These are phyloP conservation scores for Plenodomus biglobosus DNA, from an alignment of 2,329 filamentous ascomycete genomes.

Conservation along the genomic window DNA sequence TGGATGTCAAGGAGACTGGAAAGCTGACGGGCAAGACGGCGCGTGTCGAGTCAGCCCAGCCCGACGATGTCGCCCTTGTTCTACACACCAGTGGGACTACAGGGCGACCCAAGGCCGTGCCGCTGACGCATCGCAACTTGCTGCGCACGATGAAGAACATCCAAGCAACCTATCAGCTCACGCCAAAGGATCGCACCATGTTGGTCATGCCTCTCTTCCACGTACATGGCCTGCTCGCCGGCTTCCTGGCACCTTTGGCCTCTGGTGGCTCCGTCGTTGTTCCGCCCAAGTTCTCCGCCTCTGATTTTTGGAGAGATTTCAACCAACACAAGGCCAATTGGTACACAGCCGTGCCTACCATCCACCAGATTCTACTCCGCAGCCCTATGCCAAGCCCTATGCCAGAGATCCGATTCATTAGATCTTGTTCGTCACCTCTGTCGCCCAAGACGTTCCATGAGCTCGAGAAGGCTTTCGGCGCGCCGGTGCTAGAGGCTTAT, in stretches of 20 bases:
- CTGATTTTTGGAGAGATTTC: slow-evolving; percentile 81
- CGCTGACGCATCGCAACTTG: slow-evolving; percentile 78
- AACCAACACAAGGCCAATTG: slow-evolving; percentile 74
- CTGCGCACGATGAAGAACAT: slow-evolving; percentile 84
- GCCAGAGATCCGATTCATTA: slow-evolving; percentile 79
- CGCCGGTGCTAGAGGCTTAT: slow-evolving; percentile 85
- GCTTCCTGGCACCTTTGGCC: slow-evolving; percentile 73
- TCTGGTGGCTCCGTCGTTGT: slow-evolving; percentile 79
- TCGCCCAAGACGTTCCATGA: slow-evolving; percentile 80
- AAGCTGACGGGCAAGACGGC: slow-evolving; percentile 60
- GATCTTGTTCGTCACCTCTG: slow-evolving; percentile 82
- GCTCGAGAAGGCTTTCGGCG: slow-evolving; percentile 72
- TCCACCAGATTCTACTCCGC: slow-evolving; percentile 85
- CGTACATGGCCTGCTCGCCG: slow-evolving; percentile 84
- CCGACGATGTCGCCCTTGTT: slow-evolving; percentile 80
- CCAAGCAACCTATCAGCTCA: slow-evolving; percentile 73
- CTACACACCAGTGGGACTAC: slow-evolving; percentile 85
- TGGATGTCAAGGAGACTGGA: slow-evolving; percentile 77
- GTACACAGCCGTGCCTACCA: slow-evolving; percentile 92
- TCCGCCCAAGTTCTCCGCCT: slow-evolving; percentile 76
- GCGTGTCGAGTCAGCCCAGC: slow-evolving; percentile 58
- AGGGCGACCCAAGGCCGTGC: slow-evolving; percentile 78
- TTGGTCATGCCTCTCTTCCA: slow-evolving; percentile 91
- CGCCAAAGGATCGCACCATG: slow-evolving; percentile 72
- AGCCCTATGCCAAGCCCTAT: slow-evolving; percentile 67